Evolutionary conservation across 257 asterid genomes (phyloP).

Genomic region (Handroanthus guayacan): DNA sequence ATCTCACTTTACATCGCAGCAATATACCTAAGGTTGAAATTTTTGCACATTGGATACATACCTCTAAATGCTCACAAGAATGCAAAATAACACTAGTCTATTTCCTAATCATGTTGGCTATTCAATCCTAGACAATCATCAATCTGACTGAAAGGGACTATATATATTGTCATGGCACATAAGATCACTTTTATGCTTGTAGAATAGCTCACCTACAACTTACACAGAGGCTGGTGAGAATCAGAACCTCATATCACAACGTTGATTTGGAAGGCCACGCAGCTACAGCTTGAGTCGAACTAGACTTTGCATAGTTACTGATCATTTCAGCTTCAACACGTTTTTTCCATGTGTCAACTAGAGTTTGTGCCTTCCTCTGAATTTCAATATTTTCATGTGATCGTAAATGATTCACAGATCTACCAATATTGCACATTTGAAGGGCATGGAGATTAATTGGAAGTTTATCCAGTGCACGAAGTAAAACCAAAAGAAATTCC

Average conservation of each 20-base stretch:
- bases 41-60: not conserved
- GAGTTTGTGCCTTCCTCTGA: constrained; percentile 53
- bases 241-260: constrained; percentile 6
- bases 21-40: not conserved
- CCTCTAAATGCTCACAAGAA: not conserved
- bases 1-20: not conserved
- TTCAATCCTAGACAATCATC: not conserved
- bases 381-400: constrained; percentile 54
- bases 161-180: not conserved
- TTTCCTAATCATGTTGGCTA: not conserved
- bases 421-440: constrained; percentile 57
- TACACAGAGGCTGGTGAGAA: not conserved
- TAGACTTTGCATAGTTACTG: constrained; percentile 48
- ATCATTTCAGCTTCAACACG: constrained; percentile 63
- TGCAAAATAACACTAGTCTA: not conserved
- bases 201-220: constrained; percentile 1
- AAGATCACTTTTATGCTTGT: not conserved
- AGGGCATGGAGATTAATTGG: constrained; percentile 57
- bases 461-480: constrained; percentile 55
- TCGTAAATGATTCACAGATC: constrained; percentile 56
- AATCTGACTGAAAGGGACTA: not conserved
- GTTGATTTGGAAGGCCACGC: constrained; percentile 44
- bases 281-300: constrained; percentile 40
- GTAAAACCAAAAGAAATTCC: constrained; percentile 54
- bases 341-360: constrained; percentile 68